A percentile compares a stretch with the other conserved stretches of the same genome.
phyloP scores from a whole-genome alignment of 768 basidiomycete species.

The Russula sp. region DNA sequence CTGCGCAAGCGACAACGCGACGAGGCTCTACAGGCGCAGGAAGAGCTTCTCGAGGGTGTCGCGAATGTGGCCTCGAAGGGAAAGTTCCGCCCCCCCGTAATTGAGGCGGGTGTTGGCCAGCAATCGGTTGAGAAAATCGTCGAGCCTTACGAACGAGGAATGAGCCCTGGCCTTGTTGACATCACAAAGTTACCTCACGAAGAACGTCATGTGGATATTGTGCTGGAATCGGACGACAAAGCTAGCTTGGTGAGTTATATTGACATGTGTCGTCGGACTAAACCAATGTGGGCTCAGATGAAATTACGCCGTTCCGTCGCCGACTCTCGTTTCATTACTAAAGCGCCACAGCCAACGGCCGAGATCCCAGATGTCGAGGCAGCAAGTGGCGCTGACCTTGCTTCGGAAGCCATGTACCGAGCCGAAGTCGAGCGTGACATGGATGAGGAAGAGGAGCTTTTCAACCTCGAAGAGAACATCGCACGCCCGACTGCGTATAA shows the following conservation, averaged over 20 bases:
- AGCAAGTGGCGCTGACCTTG: conserved; percentile 67
- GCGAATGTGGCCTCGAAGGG: conserved; percentile 54
- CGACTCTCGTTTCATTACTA: conserved; percentile 84
- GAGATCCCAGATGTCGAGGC: conserved; percentile 57
- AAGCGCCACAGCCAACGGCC: conserved; percentile 57
- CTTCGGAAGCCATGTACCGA: conserved; percentile 85
- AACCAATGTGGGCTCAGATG: conserved; percentile 49
- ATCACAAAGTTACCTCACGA: conserved; percentile 68
- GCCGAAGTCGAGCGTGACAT: conserved; percentile 90
- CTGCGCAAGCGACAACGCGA: conserved; percentile 94
- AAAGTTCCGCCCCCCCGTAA: conserved; percentile 41
- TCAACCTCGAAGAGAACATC: conserved; percentile 90
- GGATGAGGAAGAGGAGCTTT: conserved; percentile 94
- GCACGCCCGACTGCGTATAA: conserved; percentile 82
- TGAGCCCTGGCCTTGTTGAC: conserved; percentile 81
- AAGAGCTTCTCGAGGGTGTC: conserved; percentile 82
- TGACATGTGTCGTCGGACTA: conserved; percentile 9
- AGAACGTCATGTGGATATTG: conserved; percentile 76
- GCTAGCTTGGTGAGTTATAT: conserved; percentile 46
- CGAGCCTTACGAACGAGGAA: conserved; percentile 78
- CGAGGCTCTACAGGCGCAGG: conserved; percentile 90
- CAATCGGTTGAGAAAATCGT: conserved; percentile 52
- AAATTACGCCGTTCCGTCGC: conserved; percentile 78
- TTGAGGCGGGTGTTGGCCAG: conserved; percentile 38
- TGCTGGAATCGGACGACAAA: conserved; percentile 64